Conservation (phyloP, 2,329 filamentous ascomycete genomes). For the Sclerotinia borealis region DNA sequence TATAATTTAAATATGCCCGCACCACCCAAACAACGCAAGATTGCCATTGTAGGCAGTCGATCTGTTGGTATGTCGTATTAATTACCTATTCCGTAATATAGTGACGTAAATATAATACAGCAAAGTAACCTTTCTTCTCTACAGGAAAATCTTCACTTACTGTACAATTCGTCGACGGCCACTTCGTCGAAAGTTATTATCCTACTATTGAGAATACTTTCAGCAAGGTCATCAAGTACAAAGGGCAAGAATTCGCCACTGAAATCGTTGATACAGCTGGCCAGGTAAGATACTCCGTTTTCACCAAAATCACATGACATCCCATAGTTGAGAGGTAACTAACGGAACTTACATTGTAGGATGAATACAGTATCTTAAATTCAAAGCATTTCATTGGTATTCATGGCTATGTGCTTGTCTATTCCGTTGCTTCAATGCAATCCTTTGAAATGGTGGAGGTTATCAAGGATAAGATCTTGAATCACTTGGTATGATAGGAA, state of each 20-base stretch:
- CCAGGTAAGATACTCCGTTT: slow-evolving; percentile 52
- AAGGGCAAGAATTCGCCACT: slow-evolving; percentile 86
- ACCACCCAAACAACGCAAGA: slow-evolving; percentile 76
- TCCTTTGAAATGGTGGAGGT: slow-evolving; percentile 97
- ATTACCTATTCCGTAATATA: no score
- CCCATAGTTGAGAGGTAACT: background rate
- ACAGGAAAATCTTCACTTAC: slow-evolving; percentile 95
- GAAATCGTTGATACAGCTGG: slow-evolving; percentile 98
- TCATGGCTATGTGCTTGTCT: slow-evolving; percentile 97
- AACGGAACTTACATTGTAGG: slow-evolving; percentile 44
- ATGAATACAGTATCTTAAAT: slow-evolving; percentile 98
- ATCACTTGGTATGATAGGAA: slow-evolving; percentile 67
- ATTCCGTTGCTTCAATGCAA: slow-evolving; percentile 89
- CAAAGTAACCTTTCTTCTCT: background rate
- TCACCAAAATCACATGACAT: slow-evolving; percentile 13
- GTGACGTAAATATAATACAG: slow-evolving; percentile 12
- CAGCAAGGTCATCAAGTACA: slow-evolving; percentile 88
- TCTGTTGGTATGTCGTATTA: slow-evolving; percentile 65
- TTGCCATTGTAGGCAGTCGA: slow-evolving; percentile 91
- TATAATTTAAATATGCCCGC: slow-evolving; percentile 22
- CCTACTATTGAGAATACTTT: slow-evolving; percentile 99
- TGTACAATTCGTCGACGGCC: slow-evolving; percentile 93
- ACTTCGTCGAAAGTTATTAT: slow-evolving; percentile 99
- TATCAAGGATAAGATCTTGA: slow-evolving; percentile 94
- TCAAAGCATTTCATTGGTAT: slow-evolving; percentile 99